phyloP scores from a whole-genome alignment of 805 yeast species.

The Isabelozyma pseudorhagii region DNA sequence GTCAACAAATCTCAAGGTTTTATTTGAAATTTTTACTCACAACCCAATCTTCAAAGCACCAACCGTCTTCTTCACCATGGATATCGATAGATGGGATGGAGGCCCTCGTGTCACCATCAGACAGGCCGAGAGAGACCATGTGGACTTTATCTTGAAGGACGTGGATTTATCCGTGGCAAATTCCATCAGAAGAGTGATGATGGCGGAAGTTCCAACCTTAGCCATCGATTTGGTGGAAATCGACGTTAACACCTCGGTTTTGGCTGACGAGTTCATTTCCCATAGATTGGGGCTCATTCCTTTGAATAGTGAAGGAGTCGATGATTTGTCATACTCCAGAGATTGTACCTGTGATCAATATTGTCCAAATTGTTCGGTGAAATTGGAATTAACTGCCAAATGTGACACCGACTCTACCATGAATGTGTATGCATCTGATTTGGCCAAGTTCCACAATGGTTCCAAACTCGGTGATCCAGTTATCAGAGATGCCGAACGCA shows the following conservation, averaged over 20 bases:
- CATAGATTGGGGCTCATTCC: constrained; percentile 95
- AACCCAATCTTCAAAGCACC: background rate
- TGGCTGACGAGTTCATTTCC: constrained; percentile 95
- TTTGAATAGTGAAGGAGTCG: constrained; percentile 78
- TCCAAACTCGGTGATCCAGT: constrained; percentile 76
- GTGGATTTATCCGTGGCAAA: constrained; percentile 91
- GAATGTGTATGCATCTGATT: constrained; percentile 85
- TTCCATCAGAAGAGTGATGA: constrained; percentile 85
- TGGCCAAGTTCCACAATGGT: constrained; percentile 45
- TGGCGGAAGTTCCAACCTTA: constrained; percentile 94
- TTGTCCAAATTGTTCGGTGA: constrained; percentile 93
- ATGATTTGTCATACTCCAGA: constrained; percentile 78
- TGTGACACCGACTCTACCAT: constrained; percentile 86
- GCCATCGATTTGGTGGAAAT: constrained; percentile 96
- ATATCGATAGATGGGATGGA: constrained; percentile 24
- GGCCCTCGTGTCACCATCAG: constrained; percentile 88
- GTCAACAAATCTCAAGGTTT: background rate
- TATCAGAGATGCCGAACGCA: constrained; percentile 67
- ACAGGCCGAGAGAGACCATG: constrained; percentile 79
- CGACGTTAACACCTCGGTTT: constrained; percentile 86
- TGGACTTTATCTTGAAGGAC: constrained; percentile 83
- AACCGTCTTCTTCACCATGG: constrained; percentile 10
- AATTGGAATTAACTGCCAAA: constrained; percentile 77
- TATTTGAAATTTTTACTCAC: background rate
- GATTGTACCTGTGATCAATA: constrained; percentile 98